Percentiles rank a stretch among this genome's conserved stretches.
phyloP scores from a whole-genome alignment of 2,329 filamentous ascomycete genomes.

The Colletotrichum orbiculare region DNA sequence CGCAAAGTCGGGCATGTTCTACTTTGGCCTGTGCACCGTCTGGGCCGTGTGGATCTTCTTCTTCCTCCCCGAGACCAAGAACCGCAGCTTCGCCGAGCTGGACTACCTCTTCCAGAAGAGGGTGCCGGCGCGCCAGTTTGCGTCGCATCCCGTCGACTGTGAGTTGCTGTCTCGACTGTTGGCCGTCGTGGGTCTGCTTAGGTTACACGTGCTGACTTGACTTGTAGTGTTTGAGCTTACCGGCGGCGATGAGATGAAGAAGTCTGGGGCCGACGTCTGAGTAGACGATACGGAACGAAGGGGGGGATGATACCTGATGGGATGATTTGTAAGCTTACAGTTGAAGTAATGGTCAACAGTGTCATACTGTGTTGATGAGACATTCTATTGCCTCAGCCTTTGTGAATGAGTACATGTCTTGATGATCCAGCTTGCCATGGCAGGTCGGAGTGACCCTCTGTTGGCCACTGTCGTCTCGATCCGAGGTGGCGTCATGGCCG shows the following conservation, averaged over 20 bases:
- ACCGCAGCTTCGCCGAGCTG: slow-evolving; percentile 58
- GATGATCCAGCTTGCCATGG: no score
- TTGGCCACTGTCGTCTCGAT: no score
- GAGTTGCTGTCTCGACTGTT: slow-evolving; percentile 33
- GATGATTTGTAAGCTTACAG: no score
- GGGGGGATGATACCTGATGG: no score
- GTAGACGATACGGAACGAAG: no score
- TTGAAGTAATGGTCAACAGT: no score
- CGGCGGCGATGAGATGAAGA: not conserved
- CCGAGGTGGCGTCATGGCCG: no score
- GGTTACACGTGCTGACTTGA: slow-evolving; percentile 2
- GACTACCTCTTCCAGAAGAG: slow-evolving; percentile 58
- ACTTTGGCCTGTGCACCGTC: slow-evolving; percentile 51
- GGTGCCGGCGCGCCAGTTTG: slow-evolving; percentile 48
- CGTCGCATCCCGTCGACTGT: slow-evolving; percentile 43
- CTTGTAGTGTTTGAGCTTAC: slow-evolving; percentile 33
- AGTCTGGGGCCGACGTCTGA: no score
- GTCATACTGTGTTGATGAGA: no score
- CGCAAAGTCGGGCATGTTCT: slow-evolving; percentile 52
- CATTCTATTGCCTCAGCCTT: no score
- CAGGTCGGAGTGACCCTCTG: no score
- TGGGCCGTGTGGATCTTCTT: slow-evolving; percentile 56
- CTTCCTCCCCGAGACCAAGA: slow-evolving; percentile 57
- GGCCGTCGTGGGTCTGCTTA: not conserved
- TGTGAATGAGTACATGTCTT: no score